These are phyloP conservation scores for Xylaria polymorpha DNA, from an alignment of 2,329 filamentous ascomycete genomes.

Conservation along the genomic window DNA sequence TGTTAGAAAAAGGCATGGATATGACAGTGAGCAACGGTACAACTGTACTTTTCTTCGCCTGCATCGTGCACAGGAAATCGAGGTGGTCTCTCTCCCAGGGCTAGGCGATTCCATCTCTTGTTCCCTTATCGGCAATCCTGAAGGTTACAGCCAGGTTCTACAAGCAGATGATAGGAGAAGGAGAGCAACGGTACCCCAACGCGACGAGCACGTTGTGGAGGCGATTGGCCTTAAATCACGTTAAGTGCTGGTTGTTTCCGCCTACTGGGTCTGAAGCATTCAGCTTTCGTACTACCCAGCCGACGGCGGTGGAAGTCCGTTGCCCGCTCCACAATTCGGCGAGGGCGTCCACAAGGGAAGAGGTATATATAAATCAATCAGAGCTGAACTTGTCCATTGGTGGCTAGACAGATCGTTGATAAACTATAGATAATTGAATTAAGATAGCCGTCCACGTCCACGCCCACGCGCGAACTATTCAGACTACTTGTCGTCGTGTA, in stretches of 20 bases:
- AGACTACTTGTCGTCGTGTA: neutral
- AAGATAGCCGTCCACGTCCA: neutral
- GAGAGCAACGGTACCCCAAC: conserved; percentile 5
- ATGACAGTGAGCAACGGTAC: neutral
- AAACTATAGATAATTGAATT: neutral
- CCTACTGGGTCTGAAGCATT: conserved; percentile 19
- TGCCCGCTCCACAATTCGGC: conserved; percentile 25
- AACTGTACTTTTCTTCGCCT: conserved; percentile 36
- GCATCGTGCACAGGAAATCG: conserved; percentile 38
- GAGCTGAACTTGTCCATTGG: conserved; percentile 7
- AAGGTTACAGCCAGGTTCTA: neutral
- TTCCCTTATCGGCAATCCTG: conserved; percentile 6
- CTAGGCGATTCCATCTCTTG: conserved; percentile 23
- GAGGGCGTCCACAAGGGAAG: conserved; percentile 1
- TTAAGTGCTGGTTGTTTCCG: conserved; percentile 12
- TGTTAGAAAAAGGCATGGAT: conserved; percentile 13
- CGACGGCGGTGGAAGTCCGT: conserved; percentile 39
- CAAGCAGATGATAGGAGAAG: neutral
- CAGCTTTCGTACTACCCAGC: conserved; percentile 31
- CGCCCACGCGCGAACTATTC: neutral
- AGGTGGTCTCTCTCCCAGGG: conserved; percentile 30
- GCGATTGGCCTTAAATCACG: conserved; percentile 7
- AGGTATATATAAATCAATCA: neutral
- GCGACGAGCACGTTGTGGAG: conserved; percentile 21
- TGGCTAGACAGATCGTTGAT: neutral